Conservation (phyloP, 2,329 filamentous ascomycete species). For the Pseudogymnoascus verrucosus region DNA sequence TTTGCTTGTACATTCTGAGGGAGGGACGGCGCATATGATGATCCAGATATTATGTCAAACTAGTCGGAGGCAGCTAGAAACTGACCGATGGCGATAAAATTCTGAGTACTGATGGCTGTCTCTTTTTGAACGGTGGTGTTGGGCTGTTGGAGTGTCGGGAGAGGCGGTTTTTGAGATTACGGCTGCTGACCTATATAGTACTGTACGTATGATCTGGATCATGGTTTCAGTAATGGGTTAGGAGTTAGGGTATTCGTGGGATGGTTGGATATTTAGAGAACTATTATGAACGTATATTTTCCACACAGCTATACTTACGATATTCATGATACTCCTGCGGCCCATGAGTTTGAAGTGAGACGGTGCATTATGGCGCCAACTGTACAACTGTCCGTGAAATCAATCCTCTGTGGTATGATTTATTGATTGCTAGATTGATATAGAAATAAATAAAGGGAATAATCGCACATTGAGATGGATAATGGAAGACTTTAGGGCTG, state of each 20-base stretch:
- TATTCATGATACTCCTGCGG: neutral
- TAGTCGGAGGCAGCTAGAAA: neutral
- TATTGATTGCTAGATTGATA: too few relatives aligned
- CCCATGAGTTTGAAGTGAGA: neutral
- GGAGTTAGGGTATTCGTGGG: neutral
- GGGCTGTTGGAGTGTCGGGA: neutral
- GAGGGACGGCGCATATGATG: neutral
- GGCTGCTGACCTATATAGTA: neutral
- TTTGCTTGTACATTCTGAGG: neutral
- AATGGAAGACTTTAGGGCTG: neutral
- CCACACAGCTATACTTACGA: too few relatives aligned
- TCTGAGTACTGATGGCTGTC: constrained; percentile 2
- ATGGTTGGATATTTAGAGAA: neutral
- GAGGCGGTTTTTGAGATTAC: neutral
- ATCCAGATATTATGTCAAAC: constrained; percentile 6
- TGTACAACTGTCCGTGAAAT: too few relatives aligned
- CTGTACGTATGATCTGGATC: neutral
- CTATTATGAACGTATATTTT: neutral
- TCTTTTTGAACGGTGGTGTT: neutral
- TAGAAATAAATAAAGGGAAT: neutral
- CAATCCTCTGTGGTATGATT: too few relatives aligned
- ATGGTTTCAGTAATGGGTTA: neutral
- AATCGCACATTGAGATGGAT: neutral
- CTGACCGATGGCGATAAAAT: neutral
- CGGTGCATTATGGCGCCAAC: neutral